Base-by-base conservation (phyloP, 805 yeast species). In the Wickerhamiella alocasiicola region DNA sequence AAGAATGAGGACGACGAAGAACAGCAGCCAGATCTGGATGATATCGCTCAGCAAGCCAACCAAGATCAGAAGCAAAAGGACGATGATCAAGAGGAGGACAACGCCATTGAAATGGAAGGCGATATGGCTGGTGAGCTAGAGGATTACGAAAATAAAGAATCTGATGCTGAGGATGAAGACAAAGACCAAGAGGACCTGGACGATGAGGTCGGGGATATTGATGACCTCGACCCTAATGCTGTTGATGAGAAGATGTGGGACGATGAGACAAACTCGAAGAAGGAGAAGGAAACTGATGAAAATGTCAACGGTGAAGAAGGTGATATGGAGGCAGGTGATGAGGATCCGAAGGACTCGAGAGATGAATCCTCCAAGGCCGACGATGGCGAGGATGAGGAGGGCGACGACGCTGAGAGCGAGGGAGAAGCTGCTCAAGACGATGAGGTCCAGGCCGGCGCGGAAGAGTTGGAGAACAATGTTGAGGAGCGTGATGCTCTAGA, bases 241-340 rank as follows among this genome's bases (percentile, higher is more conserved):
- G 75, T 88, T 37, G 97, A 88, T 57, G 96, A 88, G 49, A 88
- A 84, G 62, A 84, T 84, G 95, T 88, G 97, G 95, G 91, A 88
- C 54, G 96, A 87, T 53, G 85, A 88, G 9, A 70, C 76, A 43
- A 84, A 78, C 12, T 73, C 73, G 47, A 69, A 72, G 12, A 54
- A 83, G 54, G 95, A 85, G 53, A 85, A 85, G 55, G 82, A 84
- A 31, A 69, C 87, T 6, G 94, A 85, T 20, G 74, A 70, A 36
- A 73, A 74, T 20, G 74, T 74, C 17, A 72, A 73, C 6, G 70
- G 61, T 20, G 49, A 60, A 28, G 65, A 63, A 9, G 65, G 60
- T 27, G 61, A 56, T 5, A 42, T 65, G 36, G 67, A 56, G 15
- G 59, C 59, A 6, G 53, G 48, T n/a, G 41, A 46, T 19, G 42